These are phyloP conservation scores for Colletotrichum scovillei DNA, from an alignment of 2,329 filamentous ascomycete genomes.

Conservation along the genomic window DNA sequence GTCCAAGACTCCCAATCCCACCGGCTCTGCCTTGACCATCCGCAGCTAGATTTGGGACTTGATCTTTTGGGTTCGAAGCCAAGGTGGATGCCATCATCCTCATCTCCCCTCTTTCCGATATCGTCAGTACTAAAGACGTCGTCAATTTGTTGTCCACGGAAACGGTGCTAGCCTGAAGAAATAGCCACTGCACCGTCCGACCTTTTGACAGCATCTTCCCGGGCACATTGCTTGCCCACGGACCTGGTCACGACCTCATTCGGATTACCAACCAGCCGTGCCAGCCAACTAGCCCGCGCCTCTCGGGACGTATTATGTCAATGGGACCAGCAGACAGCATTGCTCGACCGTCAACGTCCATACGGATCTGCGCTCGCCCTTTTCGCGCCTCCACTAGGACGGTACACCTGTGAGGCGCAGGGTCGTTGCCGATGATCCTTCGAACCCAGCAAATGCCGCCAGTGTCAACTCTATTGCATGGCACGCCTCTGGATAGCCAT, in stretches of 20 bases:
- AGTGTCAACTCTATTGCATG: not conserved
- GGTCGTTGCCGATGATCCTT: constrained; percentile 9
- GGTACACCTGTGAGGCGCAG: not conserved
- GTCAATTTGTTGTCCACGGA: not conserved
- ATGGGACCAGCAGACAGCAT: not conserved
- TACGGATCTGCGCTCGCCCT: not conserved
- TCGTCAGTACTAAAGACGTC: not conserved
- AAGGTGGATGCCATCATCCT: no score
- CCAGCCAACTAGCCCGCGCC: not conserved
- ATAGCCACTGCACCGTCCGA: not conserved
- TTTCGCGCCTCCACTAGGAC: not conserved
- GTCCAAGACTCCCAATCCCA: not conserved
- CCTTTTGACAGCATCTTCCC: not conserved
- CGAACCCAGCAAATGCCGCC: not conserved
- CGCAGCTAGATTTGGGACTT: no score
- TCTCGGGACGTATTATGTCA: not conserved
- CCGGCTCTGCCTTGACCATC: no score
- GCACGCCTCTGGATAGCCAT: not conserved
- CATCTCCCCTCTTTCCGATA: no score
- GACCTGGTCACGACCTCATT: not conserved
- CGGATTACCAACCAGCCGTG: not conserved
- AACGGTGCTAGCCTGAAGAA: not conserved
- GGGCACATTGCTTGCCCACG: not conserved
- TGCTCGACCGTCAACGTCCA: not conserved
- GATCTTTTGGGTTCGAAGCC: no score